Conservation (phyloP, 108 stramenopile species). For the Cylindrotheca closterium region DNA sequence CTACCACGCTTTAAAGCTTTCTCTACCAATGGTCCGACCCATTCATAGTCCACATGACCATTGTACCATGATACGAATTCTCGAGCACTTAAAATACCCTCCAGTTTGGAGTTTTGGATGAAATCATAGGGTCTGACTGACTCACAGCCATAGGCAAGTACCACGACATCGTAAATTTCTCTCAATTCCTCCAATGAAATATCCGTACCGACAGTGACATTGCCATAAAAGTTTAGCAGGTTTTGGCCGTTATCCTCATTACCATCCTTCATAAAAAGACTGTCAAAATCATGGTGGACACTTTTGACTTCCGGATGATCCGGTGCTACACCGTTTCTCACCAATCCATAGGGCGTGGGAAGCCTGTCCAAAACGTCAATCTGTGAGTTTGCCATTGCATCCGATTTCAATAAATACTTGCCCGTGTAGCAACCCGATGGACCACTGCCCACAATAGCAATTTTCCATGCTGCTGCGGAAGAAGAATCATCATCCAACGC, state of each 20-base stretch:
- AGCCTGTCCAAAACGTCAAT: constrained; percentile 90
- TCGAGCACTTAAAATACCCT: constrained; percentile 84
- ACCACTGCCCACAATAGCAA: constrained; percentile 71
- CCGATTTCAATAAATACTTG: constrained; percentile 82
- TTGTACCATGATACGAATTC: constrained; percentile 98
- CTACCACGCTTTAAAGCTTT: constrained; percentile 24
- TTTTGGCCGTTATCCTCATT: background rate
- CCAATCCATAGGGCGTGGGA: constrained; percentile 93
- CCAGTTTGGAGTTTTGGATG: constrained; percentile 47
- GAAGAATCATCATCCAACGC: no score
- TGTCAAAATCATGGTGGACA: constrained; percentile 91
- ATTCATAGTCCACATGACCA: constrained; percentile 70
- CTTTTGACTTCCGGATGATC: constrained; percentile 99
- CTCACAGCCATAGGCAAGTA: constrained; percentile 94
- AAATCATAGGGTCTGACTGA: constrained; percentile 47
- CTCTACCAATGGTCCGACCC: constrained; percentile 43
- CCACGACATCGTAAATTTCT: constrained; percentile 75
- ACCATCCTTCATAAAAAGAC: constrained; percentile 34
- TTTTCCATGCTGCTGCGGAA: constrained; percentile 24
- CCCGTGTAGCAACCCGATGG: constrained; percentile 97
- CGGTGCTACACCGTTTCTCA: constrained; percentile 95
- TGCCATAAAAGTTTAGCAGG: constrained; percentile 69
- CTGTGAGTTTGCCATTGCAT: constrained; percentile 12
- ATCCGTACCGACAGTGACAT: constrained; percentile 81
- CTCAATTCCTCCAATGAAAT: constrained; percentile 65